Evolutionary conservation across 2,329 filamentous ascomycete genomes (phyloP).

Genomic region (Epichloe festucae): DNA sequence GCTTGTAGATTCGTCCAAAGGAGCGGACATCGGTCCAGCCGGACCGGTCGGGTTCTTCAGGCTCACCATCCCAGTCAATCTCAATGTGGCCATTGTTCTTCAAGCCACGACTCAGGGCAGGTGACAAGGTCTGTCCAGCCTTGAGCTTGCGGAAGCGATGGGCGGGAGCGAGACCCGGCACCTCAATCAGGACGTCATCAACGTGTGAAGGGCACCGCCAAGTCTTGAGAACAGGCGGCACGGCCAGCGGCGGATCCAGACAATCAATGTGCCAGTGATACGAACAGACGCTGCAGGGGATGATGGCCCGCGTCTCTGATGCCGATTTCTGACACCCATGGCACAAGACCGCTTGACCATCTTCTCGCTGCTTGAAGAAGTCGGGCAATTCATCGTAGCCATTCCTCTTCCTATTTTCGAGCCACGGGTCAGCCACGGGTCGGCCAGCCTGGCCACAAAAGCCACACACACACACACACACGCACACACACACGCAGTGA

Average conservation of each 20-base stretch:
- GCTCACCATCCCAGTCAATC: constrained; percentile 46
- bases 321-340: constrained; percentile 58
- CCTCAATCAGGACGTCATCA: constrained; percentile 55
- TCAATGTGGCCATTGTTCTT: constrained; percentile 62
- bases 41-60: constrained; percentile 40
- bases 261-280: constrained; percentile 89
- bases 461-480: neutral
- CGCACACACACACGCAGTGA: neutral
- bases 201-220: constrained; percentile 87
- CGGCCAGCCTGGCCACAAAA: neutral
- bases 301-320: constrained; percentile 51
- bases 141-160: constrained; percentile 51
- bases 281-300: constrained; percentile 74
- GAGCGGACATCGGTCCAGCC: constrained; percentile 45
- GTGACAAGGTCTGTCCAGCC: constrained; percentile 36
- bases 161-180: constrained; percentile 46
- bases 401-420: constrained; percentile 30
- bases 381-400: constrained; percentile 51
- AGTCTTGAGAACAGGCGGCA: constrained; percentile 60
- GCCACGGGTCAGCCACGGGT: too few species aligned
- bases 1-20: constrained; percentile 51
- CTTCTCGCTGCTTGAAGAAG: constrained; percentile 57
- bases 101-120: constrained; percentile 48
- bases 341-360: constrained; percentile 67
- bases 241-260: constrained; percentile 68